Percentiles rank a stretch among this genome's conserved stretches.
These are phyloP conservation scores for Cyclospora cayetanensis DNA, from an alignment of 169 alveolate genomes.

Conservation along the genomic window DNA sequence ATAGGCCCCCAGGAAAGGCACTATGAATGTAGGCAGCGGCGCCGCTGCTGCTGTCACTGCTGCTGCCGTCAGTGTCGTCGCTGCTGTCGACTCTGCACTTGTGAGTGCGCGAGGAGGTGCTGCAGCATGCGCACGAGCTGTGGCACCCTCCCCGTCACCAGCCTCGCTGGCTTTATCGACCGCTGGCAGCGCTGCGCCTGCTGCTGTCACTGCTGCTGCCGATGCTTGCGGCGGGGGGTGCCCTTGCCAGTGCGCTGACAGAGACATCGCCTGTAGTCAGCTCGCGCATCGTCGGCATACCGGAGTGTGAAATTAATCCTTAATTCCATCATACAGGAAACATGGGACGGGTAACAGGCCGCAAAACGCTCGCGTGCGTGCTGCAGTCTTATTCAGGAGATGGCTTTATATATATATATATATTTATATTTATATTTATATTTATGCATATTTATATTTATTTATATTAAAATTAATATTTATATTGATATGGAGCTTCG, in stretches of 20 bases:
- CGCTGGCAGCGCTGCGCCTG: background rate
- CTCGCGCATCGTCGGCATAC: too few relatives aligned
- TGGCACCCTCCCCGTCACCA: background rate
- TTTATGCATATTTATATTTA: too few relatives aligned
- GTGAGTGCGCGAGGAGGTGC: background rate
- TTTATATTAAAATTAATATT: too few relatives aligned
- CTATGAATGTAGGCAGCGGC: background rate
- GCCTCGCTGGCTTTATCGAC: background rate
- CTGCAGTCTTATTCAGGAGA: too few relatives aligned
- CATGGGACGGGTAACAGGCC: too few relatives aligned
- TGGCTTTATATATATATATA: too few relatives aligned
- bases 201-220: background rate
- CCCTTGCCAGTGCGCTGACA: background rate
- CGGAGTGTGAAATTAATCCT: too few relatives aligned
- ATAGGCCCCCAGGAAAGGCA: slow-evolving; percentile 43
- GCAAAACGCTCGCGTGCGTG: too few relatives aligned
- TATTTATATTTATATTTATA: too few relatives aligned
- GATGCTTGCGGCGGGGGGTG: background rate
- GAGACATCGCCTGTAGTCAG: too few relatives aligned
- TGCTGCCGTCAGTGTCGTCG: background rate
- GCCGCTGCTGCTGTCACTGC: background rate
- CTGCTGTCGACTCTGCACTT: background rate
- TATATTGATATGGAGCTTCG: too few relatives aligned
- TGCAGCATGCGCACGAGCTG: background rate
- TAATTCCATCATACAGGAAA: too few relatives aligned